Percentiles rank a stretch among this genome's conserved stretches.
These are phyloP conservation scores for Eleusine coracana DNA, from an alignment of 176 grass and related monocot genomes.

Conservation along the genomic window DNA sequence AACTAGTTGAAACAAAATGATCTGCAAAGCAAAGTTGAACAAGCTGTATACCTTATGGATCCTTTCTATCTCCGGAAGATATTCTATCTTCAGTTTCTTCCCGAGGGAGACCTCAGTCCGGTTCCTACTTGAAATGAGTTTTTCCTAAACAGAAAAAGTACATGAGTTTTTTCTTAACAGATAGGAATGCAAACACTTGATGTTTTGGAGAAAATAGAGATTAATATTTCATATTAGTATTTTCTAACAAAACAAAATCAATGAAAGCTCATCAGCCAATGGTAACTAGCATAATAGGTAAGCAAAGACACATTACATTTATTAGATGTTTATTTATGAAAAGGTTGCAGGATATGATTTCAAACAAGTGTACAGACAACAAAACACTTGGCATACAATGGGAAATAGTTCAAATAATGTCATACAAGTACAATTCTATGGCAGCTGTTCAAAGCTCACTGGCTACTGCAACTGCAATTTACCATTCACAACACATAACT, in stretches of 20 bases:
- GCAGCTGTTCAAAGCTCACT: neutral
- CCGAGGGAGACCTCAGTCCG: conserved; percentile 93
- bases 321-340: neutral
- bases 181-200: conserved; percentile 14
- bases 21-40: conserved; percentile 37
- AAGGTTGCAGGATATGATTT: neutral
- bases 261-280: conserved; percentile 10
- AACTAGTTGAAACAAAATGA: conserved; percentile 36
- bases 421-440: conserved; percentile 1
- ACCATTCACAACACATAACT: neutral
- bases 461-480: conserved; percentile 16
- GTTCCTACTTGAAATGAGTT: conserved; percentile 94
- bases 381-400: neutral
- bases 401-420: neutral
- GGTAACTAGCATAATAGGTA: neutral
- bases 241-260: neutral
- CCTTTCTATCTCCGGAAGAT: conserved; percentile 95
- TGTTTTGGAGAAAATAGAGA: neutral
- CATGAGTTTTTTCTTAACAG: neutral
- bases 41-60: conserved; percentile 72
- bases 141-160: conserved; percentile 68
- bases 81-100: conserved; percentile 99
- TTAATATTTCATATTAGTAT: conserved; percentile 13
- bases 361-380: conserved; percentile 13
- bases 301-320: conserved; percentile 21